Evolutionary conservation across 768 basidiomycete genomes (phyloP).

Genomic region (Collybiopsis luxurians): DNA sequence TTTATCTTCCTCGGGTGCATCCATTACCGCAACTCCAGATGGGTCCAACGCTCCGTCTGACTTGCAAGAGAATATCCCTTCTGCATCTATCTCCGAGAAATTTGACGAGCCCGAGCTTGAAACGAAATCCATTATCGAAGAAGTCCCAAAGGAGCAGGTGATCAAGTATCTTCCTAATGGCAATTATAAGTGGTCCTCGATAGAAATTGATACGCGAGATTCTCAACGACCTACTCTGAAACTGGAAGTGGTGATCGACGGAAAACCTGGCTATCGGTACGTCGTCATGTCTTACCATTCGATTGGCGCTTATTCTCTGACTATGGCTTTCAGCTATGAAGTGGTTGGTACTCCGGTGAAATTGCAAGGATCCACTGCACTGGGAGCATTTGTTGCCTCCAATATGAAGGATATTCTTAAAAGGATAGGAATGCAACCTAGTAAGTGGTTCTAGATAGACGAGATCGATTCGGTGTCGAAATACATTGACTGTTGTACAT

Average conservation of each 20-base stretch:
- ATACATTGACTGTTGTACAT: no score
- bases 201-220: slow-evolving; percentile 69
- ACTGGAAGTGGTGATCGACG: slow-evolving; percentile 61
- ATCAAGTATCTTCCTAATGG: slow-evolving; percentile 61
- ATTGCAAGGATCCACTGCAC: slow-evolving; percentile 36
- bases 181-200: slow-evolving; percentile 68
- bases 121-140: slow-evolving; percentile 18
- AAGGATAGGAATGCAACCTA: slow-evolving; percentile 51
- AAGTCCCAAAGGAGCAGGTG: slow-evolving; percentile 52
- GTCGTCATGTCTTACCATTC: slow-evolving; percentile 14
- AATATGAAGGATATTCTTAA: slow-evolving; percentile 54
- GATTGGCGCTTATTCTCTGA: not conserved
- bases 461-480: no score
- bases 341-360: slow-evolving; percentile 47
- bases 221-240: slow-evolving; percentile 46
- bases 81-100: not conserved
- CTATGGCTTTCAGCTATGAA: slow-evolving; percentile 34
- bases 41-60: not conserved
- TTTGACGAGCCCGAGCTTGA: slow-evolving; percentile 11
- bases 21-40: not conserved
- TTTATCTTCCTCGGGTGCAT: not conserved
- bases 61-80: not conserved
- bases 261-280: slow-evolving; percentile 50
- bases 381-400: slow-evolving; percentile 45
- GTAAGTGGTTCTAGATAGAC: slow-evolving; percentile 66